Percentiles rank a stretch among this genome's conserved stretches.
phyloP scores from a whole-genome alignment of 2,329 filamentous ascomycete species.

The Orbilia quercus region DNA sequence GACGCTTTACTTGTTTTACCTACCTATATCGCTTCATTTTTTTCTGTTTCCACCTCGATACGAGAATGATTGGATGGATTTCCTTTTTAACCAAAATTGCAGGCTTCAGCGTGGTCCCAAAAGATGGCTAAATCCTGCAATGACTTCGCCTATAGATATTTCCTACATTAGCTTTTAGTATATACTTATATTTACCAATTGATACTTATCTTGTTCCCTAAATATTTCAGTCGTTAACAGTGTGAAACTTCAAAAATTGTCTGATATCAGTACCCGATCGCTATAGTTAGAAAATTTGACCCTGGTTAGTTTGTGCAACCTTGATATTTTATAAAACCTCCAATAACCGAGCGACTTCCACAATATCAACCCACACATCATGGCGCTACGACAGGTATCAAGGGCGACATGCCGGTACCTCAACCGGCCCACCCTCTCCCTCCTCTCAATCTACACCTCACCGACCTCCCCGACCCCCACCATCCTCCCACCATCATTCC shows the following conservation, averaged over 20 bases:
- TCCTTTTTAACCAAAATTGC: conserved; percentile 1
- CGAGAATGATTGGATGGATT: conserved; percentile 27
- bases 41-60: conserved; percentile 15
- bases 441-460: conserved; percentile 52
- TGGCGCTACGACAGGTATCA: conserved; percentile 50
- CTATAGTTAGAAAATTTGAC: background rate
- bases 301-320: conserved; percentile 5
- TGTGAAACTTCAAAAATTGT: background rate
- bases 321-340: background rate
- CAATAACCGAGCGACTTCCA: background rate
- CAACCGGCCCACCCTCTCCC: conserved; percentile 49
- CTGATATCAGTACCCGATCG: background rate
- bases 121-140: conserved; percentile 4
- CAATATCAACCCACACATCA: background rate
- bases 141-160: conserved; percentile 12
- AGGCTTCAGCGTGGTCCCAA: background rate
- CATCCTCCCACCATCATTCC: conserved; percentile 25
- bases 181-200: conserved; percentile 13
- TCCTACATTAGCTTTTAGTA: background rate
- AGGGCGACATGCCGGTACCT: conserved; percentile 46
- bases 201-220: background rate
- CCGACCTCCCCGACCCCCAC: conserved; percentile 6
- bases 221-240: background rate
- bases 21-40: conserved; percentile 8
- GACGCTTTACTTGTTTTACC: background rate